A percentile compares a stretch with the other conserved stretches of the same genome.
These are phyloP conservation scores for Ceratocystis huliohia DNA, from an alignment of 2,329 filamentous ascomycete species.

Conservation along the genomic window DNA sequence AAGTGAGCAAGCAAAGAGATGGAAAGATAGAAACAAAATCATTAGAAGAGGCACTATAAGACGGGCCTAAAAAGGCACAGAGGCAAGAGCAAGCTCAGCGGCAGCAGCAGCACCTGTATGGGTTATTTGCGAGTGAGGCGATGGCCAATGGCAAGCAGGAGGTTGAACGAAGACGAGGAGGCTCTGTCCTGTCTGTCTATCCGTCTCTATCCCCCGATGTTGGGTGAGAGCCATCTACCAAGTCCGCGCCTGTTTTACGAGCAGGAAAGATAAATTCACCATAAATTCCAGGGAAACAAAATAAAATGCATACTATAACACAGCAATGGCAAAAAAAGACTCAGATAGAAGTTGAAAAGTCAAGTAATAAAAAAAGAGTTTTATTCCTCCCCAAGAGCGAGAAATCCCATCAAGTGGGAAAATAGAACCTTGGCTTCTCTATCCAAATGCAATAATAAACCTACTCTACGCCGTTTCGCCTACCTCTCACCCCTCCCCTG, in stretches of 20 bases:
- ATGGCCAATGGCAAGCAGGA: not conserved
- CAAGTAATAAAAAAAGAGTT: not conserved
- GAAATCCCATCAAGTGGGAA: not conserved
- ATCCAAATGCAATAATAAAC: not conserved
- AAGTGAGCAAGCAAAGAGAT: not conserved
- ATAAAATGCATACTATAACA: no score
- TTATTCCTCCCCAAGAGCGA: not conserved
- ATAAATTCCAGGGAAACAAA: no score
- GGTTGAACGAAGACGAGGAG: not conserved
- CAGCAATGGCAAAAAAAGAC: not conserved
- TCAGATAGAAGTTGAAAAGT: not conserved
- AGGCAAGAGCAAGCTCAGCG: not conserved
- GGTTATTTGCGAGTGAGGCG: no score
- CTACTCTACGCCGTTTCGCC: no score
- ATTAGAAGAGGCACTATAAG: not conserved
- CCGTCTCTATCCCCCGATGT: no score
- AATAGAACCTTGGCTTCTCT: not conserved
- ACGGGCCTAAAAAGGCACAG: not conserved
- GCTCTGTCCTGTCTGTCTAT: no score
- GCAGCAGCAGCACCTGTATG: not conserved
- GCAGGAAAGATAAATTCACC: no score
- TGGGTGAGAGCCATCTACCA: no score
- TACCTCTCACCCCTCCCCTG: not conserved
- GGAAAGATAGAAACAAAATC: not conserved
- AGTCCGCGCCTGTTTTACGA: no score